These are phyloP conservation scores for Chimonanthus salicifolius DNA, from an alignment of 164 flowering plant species.

Conservation along the genomic window DNA sequence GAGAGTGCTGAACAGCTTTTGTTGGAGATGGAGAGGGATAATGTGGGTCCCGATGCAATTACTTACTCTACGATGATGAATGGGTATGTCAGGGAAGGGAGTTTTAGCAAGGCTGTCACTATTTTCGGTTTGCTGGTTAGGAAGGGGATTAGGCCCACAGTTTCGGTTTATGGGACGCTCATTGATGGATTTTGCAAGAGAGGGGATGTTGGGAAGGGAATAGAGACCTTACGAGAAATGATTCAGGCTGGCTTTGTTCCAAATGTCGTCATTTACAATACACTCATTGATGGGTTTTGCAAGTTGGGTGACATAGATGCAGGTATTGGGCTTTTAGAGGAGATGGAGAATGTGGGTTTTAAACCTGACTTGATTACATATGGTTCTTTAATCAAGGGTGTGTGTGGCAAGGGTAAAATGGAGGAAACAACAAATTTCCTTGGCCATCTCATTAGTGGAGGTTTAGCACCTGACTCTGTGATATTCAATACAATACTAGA, in stretches of 20 bases:
- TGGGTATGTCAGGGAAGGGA: background rate
- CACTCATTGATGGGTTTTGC: slow-evolving; percentile 1
- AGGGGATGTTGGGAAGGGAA: background rate
- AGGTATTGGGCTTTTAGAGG: background rate
- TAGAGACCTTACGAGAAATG: background rate
- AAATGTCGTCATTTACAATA: background rate
- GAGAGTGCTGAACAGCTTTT: background rate
- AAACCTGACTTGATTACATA: background rate
- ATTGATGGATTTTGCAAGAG: slow-evolving; percentile 1
- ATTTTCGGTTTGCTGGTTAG: background rate
- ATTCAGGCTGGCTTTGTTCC: background rate
- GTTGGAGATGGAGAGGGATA: background rate
- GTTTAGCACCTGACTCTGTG: background rate
- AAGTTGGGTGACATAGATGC: background rate
- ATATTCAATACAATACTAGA: background rate
- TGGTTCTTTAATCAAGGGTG: background rate
- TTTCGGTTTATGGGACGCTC: slow-evolving; percentile 1
- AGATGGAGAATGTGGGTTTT: background rate
- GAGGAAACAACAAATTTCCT: background rate
- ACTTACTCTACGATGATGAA: background rate
- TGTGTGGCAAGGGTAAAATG: background rate
- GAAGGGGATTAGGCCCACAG: background rate
- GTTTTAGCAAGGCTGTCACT: background rate
- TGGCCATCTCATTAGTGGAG: background rate
- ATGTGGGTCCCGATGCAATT: background rate